These are phyloP conservation scores for Saturnispora gosingensis DNA, from an alignment of 805 yeast species.

Conservation along the genomic window DNA sequence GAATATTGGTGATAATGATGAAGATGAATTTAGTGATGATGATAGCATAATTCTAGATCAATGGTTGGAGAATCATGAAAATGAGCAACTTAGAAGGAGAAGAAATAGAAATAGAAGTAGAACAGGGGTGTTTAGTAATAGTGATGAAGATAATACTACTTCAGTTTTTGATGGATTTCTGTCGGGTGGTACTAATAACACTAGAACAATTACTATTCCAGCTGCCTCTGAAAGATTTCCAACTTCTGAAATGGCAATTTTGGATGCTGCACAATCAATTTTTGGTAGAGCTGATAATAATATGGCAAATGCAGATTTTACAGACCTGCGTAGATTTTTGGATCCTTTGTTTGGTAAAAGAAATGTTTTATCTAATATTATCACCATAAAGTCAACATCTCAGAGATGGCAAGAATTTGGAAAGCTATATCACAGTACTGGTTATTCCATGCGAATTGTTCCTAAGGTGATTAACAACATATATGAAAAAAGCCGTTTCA, in stretches of 20 bases:
- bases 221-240: constrained; percentile 3
- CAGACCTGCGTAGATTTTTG: constrained; percentile 11
- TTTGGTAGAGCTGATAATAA: constrained; percentile 4
- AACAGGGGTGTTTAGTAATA: constrained; percentile 14
- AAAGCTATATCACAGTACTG: constrained; percentile 35
- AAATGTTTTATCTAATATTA: constrained; percentile 14
- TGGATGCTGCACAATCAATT: constrained; percentile 9
- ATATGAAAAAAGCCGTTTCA: constrained; percentile 33
- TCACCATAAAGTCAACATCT: constrained; percentile 30
- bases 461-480: constrained; percentile 42
- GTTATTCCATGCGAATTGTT: constrained; percentile 18
- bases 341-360: constrained; percentile 11
- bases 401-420: constrained; percentile 63
- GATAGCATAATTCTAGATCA: constrained; percentile 26
- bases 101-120: constrained; percentile 13
- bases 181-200: background rate
- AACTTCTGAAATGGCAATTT: background rate
- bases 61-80: constrained; percentile 26
- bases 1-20: constrained; percentile 19
- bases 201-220: constrained; percentile 2
- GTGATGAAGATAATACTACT: constrained; percentile 19
- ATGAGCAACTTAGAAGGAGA: constrained; percentile 17
- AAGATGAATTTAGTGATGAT: constrained; percentile 18
- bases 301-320: background rate
- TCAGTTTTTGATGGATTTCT: background rate